Base-by-base conservation (phyloP, 2,329 filamentous ascomycete genomes). In the Sphaerulina populicola region DNA sequence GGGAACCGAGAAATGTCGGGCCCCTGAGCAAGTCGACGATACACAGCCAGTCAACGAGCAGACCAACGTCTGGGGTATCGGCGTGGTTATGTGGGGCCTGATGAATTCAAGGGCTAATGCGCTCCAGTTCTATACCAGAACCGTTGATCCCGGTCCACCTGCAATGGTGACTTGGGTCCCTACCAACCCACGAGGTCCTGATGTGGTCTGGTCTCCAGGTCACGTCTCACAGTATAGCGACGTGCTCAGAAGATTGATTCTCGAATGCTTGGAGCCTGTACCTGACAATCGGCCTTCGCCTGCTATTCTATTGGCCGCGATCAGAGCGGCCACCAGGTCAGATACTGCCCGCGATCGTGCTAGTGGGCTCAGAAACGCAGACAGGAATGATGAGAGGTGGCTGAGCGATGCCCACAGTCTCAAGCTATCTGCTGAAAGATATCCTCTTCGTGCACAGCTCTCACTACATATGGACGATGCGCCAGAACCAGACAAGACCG, bases 61-160 rank as follows among this genome's bases (percentile, higher is more conserved):
- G n/a, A 53, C 51, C 7, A 53, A 53, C 18, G 51, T 53, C 12
- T 53, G 45, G 51, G 51, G 45, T n/a, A 49, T 46, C 9, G 51
- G 51, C 7, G 44, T 53, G n/a, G 8, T 45, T 3, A 6, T 53
- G 10, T 53, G 51, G 51, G 15, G 33, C 3, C 36, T 53, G 10
- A 36, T 53, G n/a, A 27, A 44, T n/a, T 47, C 44, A 23, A 37
- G 44, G 37, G 23, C 18, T 4, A 14, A n/a, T n/a, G 44, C 15
- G 12, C 9, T 6, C 12, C 21, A 30, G 10, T 10, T 48, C n/a
- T 48, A 48, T 29, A n/a, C 11, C 14, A 11, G 23, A 6, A 15
- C 9, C 10, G 39, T 12, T 10, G 39, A 39, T 7, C 14, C 14
- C 6, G 23, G 23, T 27, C 23, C 23, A 27, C 23, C 23, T 7